phyloP scores from a whole-genome alignment of 1,139 yeast species.

The Candida gigantensis region DNA sequence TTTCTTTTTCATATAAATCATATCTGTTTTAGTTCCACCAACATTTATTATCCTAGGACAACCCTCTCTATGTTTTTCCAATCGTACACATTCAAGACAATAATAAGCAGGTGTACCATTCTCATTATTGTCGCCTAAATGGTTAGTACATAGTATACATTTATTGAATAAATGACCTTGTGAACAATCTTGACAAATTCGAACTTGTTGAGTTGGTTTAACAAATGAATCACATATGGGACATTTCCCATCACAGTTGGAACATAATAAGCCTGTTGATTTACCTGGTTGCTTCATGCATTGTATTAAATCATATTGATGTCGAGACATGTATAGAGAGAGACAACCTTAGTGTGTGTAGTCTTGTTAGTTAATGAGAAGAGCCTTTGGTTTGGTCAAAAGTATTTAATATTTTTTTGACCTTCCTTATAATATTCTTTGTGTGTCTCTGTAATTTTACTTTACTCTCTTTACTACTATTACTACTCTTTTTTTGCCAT shows the following conservation, averaged over 20 bases:
- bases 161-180: conserved; percentile 63
- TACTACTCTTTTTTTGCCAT: conserved; percentile 2
- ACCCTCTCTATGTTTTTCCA: conserved; percentile 87
- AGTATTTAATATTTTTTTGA: too few relatives aligned
- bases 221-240: conserved; percentile 90
- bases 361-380: too few relatives aligned
- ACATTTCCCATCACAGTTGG: conserved; percentile 88
- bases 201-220: conserved; percentile 68
- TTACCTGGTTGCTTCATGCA: conserved; percentile 89
- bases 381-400: too few relatives aligned
- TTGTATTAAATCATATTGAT: conserved; percentile 82
- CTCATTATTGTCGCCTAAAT: conserved; percentile 44
- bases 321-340: conserved; percentile 80
- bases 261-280: conserved; percentile 68
- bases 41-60: conserved; percentile 84
- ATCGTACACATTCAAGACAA: conserved; percentile 80
- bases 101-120: conserved; percentile 68
- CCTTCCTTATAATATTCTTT: too few relatives aligned
- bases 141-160: conserved; percentile 75
- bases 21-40: conserved; percentile 73
- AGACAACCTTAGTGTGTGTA: too few relatives aligned
- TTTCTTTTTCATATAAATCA: conserved; percentile 55
- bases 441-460: neutral
- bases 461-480: conserved; percentile 1
- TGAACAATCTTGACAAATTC: conserved; percentile 85